Base-by-base conservation (phyloP, 2,329 filamentous ascomycete genomes). In the Nothophoma quercina region DNA sequence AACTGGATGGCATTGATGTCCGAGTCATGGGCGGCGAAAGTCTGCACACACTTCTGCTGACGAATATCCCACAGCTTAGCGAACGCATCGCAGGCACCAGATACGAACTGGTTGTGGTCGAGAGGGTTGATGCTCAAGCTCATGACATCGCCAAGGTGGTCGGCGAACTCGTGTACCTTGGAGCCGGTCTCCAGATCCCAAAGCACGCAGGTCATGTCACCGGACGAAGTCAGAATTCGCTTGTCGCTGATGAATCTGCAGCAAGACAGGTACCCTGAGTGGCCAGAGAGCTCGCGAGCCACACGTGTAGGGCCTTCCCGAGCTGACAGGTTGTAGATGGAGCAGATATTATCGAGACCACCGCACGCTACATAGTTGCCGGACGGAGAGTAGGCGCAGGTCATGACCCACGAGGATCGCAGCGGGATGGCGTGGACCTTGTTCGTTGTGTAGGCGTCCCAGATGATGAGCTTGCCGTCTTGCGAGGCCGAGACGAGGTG, bases 1-100 rank as follows among this genome's bases (percentile, higher is more conserved):
- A 98, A 99, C 75, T 98, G 95, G 62, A 99, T 97, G 67, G 95
- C 95, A 77, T 99, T 99, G 82, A 99, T 99, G 72, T 99, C 95
- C 35, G 93, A 97, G 78, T 98, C 95, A 78, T 98, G 95, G 22
- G 95, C 95, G 45, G 95, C 93, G 76, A 99, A 99, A 2, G 95
- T 99, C 82, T 99, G 95, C 44, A 96, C 93, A 63, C 95, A 96
- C 83, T 97, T 97, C 71, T 96, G 93, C 63, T 95, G 93, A 72
- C 95, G 90, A 66, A 98, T 96, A 80, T 99, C 95, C 95, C 95
- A 99, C 51, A 99, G 81, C 80, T 99, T 99, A 52, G 95, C 95
- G 73, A 98, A 99, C 13, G 93, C 93, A 76, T 99, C 95, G 78
- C 95, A 99, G 68, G 95, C 95, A 75, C 95, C 95, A n/a, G 95